Evolutionary conservation across 768 basidiomycete species (phyloP).

Genomic region (Tylopilus cervinicoccineus): DNA sequence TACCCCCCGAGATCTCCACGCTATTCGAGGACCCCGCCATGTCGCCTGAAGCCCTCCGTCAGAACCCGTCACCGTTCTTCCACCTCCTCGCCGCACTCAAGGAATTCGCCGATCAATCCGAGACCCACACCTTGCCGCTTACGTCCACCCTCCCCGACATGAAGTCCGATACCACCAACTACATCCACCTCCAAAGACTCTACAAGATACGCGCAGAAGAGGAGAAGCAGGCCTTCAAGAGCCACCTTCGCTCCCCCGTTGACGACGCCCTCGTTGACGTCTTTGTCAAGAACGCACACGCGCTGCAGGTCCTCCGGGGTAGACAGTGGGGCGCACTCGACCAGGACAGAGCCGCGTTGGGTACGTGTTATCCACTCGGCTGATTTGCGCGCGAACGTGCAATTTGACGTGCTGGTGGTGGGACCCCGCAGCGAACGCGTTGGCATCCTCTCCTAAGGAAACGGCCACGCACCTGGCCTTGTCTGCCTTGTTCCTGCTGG

Average conservation of each 20-base stretch:
- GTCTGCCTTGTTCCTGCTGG: conserved; percentile 48
- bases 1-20: conserved; percentile 62
- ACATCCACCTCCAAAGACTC: conserved; percentile 80
- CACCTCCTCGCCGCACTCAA: conserved; percentile 72
- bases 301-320: conserved; percentile 61
- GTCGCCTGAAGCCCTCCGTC: conserved; percentile 34
- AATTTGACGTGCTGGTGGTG: conserved; percentile 2
- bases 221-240: conserved; percentile 58
- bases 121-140: conserved; percentile 70
- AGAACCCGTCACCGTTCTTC: conserved; percentile 67
- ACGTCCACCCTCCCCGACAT: conserved; percentile 90
- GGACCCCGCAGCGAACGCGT: conserved; percentile 37
- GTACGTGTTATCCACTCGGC: conserved; percentile 30
- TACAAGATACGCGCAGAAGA: conserved; percentile 76
- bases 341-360: conserved; percentile 42
- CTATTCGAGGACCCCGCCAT: conserved; percentile 65
- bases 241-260: conserved; percentile 42
- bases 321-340: conserved; percentile 58
- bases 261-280: conserved; percentile 55
- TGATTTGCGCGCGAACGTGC: neutral
- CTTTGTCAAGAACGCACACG: conserved; percentile 82
- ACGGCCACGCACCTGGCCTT: conserved; percentile 69
- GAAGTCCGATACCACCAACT: conserved; percentile 83
- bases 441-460: conserved; percentile 46
- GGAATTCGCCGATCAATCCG: conserved; percentile 52